Evolutionary conservation across 257 asterid species (phyloP), one percentile per base, ranked within the genome.

Genomic region (Gentiana macrophylla): DNA sequence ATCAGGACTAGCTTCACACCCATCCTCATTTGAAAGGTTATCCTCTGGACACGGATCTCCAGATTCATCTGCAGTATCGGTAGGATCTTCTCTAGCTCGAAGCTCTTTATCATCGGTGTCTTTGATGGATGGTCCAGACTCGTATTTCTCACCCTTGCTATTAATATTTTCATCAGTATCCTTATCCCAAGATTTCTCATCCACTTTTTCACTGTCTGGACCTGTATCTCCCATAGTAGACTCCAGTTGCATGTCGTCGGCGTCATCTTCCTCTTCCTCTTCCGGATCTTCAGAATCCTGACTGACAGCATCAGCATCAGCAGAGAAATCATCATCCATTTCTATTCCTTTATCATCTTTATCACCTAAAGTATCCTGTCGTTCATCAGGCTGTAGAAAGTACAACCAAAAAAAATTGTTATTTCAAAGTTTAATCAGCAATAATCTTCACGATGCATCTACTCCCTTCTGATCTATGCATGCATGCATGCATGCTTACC

Each of bases 311-410:
- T 62, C 71, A 10, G 80, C 69, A 55, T 77, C 84, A 60, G 74
- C 97, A 47, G 59, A 66, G 52, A 92, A 83, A 64, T 92, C 98
- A 69, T 92, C 78, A 54, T 83, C 98, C 97, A 92, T 85, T 84
- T 92, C 98, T 59, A 92, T 68, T 49, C 98, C 98, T 66, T 83
- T 88, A 32, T 83, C 95, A 62, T 63, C 70, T 75, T 74, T 79
- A 77, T 73, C 70, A 15, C n/a, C 50, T 44, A 71, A 70, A 64
- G 74, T 76, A 46, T 50, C 72, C 68, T 84, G 86, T 4, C 9
- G 6, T 64, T 82, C 86, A 52, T 77, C 68, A 6, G 72, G 68
- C 97, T 90, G 61, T 77, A 69, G 71, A 71, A 61, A 38, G 24
- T 38, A 8, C 45, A 38, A 8, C 5, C 45, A 38, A 41, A 41